These are phyloP conservation scores for Cytospora mali DNA, from an alignment of 2,329 filamentous ascomycete genomes.

Conservation along the genomic window DNA sequence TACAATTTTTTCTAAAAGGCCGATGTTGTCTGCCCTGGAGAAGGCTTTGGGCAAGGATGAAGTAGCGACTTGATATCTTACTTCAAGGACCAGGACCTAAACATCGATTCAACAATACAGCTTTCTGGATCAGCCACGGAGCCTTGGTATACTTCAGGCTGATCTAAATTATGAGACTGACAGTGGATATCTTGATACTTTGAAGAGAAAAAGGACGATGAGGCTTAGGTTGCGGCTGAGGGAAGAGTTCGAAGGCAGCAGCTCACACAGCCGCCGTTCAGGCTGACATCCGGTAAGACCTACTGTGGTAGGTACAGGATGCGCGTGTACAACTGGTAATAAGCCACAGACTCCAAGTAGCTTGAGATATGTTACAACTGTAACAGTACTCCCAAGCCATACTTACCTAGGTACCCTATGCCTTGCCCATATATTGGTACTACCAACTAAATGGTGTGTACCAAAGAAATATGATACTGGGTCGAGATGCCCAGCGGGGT, in stretches of 20 bases:
- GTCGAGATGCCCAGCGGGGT: too few relatives aligned
- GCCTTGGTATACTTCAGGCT: not conserved
- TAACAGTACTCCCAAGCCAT: too few relatives aligned
- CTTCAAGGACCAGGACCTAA: not conserved
- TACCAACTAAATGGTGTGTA: conserved; percentile 7
- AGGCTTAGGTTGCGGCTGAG: not conserved
- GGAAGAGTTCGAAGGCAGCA: conserved; percentile 9
- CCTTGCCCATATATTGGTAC: conserved; percentile 1
- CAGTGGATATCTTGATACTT: not conserved
- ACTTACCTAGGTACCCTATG: too few relatives aligned
- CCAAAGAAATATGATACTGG: not conserved
- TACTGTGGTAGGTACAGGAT: too few relatives aligned
- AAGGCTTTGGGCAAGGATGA: not conserved
- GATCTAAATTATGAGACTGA: not conserved
- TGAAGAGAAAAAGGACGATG: not conserved
- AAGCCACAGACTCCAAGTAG: not conserved
- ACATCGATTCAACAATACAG: not conserved
- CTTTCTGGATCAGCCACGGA: not conserved
- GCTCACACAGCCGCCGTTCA: conserved; percentile 2
- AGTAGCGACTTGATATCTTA: not conserved
- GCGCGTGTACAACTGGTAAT: not conserved
- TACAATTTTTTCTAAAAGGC: too few relatives aligned
- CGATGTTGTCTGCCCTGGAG: not conserved
- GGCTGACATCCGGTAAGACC: too few relatives aligned
- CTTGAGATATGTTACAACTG: not conserved